phyloP scores from a whole-genome alignment of 768 basidiomycete genomes.

The Mycena vulgaris region DNA sequence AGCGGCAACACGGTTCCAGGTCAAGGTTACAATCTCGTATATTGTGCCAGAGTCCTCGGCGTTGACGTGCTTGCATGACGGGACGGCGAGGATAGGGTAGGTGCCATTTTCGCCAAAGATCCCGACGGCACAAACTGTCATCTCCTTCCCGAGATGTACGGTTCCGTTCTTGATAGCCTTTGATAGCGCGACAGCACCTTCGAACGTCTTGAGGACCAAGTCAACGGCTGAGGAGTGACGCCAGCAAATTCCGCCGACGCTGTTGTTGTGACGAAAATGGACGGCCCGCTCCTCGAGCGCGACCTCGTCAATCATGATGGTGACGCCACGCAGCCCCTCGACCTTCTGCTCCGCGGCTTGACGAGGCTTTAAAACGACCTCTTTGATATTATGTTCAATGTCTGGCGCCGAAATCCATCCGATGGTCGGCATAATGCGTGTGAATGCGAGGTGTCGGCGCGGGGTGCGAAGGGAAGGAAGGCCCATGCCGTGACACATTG shows the following conservation, averaged over 20 bases:
- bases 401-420: not conserved
- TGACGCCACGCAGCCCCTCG: conserved; percentile 16
- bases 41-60: conserved; percentile 1
- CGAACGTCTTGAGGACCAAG: too few species aligned
- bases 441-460: not conserved
- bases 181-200: too few species aligned
- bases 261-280: conserved; percentile 17
- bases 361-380: conserved; percentile 22
- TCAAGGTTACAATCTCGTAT: conserved; percentile 16
- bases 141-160: conserved; percentile 24
- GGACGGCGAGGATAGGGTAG: conserved; percentile 35
- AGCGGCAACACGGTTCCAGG: conserved; percentile 5
- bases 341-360: not conserved
- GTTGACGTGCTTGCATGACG: conserved; percentile 32
- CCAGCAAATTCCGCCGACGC: too few species aligned
- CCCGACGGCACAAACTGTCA: conserved; percentile 25
- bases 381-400: conserved; percentile 19
- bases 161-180: too few species aligned
- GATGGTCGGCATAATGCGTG: conserved; percentile 15
- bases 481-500: conserved; percentile 21
- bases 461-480: conserved; percentile 33
- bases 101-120: conserved; percentile 23
- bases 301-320: conserved; percentile 30
- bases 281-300: conserved; percentile 24
- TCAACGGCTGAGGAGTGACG: too few species aligned